Percentiles rank a stretch among this genome's conserved stretches.
These are phyloP conservation scores for Aspergillus nanangensis DNA, from an alignment of 495 filamentous ascomycete species.

Conservation along the genomic window DNA sequence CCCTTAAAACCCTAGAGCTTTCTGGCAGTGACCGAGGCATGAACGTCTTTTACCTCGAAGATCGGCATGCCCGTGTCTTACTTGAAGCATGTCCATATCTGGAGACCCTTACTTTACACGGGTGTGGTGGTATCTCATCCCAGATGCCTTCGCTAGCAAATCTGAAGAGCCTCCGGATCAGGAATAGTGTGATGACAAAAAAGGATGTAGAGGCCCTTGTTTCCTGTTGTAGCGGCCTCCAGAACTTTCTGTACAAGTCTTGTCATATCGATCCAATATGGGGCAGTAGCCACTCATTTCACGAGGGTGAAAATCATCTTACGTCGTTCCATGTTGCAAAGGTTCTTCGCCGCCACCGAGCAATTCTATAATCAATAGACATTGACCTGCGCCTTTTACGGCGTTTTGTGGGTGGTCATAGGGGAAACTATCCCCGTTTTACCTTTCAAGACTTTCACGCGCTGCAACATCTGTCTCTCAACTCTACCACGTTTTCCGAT, in stretches of 20 bases:
- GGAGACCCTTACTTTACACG: constrained; percentile 3
- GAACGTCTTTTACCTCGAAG: background rate
- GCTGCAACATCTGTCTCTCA: background rate
- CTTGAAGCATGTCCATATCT: background rate
- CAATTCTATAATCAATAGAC: background rate
- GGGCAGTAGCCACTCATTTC: background rate
- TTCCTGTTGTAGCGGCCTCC: background rate
- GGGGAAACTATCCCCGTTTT: background rate
- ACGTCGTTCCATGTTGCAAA: background rate
- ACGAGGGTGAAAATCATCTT: background rate
- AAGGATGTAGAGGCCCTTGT: background rate
- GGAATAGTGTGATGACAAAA: background rate
- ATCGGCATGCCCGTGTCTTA: background rate
- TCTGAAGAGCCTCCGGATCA: background rate
- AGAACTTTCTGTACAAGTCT: background rate
- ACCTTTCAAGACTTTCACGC: background rate
- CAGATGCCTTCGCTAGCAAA: constrained; percentile 3
- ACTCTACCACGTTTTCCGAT: background rate
- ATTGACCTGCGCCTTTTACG: background rate
- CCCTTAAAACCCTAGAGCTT: background rate
- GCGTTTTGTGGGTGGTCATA: background rate
- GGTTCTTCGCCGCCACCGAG: background rate
- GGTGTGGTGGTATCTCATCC: background rate
- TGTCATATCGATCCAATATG: background rate
- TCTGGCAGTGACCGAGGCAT: background rate